These are phyloP conservation scores for Lolium rigidum DNA, from an alignment of 176 grass and related monocot genomes.

Conservation along the genomic window DNA sequence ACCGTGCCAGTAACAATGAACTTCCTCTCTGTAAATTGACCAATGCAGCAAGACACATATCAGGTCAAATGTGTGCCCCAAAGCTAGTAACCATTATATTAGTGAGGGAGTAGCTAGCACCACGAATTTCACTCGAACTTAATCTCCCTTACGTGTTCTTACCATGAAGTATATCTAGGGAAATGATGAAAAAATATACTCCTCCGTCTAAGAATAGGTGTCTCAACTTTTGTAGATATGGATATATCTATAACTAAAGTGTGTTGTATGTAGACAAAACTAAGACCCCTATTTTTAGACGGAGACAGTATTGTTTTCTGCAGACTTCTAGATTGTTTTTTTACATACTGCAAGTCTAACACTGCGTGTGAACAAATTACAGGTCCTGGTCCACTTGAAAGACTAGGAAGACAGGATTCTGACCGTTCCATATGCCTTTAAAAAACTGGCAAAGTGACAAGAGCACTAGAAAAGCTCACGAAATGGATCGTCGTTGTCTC, in stretches of 20 bases:
- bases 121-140: background rate
- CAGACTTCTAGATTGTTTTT: too few relatives aligned
- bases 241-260: too few relatives aligned
- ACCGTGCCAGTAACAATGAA: conserved; percentile 16
- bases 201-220: too few relatives aligned
- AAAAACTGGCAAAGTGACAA: background rate
- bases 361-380: background rate
- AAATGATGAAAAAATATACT: background rate
- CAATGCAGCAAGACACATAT: background rate
- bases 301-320: too few relatives aligned
- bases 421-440: background rate
- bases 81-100: background rate
- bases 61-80: background rate
- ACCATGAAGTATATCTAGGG: background rate
- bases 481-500: background rate
- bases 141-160: background rate
- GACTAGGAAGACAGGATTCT: background rate
- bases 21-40: conserved; percentile 31
- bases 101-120: background rate
- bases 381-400: background rate
- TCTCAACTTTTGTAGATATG: too few relatives aligned
- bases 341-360: background rate
- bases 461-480: background rate
- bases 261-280: too few relatives aligned
- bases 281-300: too few relatives aligned